Conservation (phyloP, 106 monocot species). For the Chionographis japonica region DNA sequence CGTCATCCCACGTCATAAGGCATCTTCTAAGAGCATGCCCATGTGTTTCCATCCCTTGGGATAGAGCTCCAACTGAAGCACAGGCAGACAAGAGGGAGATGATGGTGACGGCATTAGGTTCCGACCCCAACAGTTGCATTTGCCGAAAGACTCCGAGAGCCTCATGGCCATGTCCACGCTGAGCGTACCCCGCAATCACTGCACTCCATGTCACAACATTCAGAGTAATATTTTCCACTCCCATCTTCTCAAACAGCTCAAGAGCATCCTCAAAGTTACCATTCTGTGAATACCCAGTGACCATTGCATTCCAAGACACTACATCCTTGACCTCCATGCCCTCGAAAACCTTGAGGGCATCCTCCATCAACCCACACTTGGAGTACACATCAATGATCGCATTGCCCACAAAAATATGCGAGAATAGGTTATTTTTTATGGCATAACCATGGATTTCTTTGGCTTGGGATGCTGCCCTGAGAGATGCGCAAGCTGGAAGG, state of each 20-base stretch:
- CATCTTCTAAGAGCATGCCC: conserved; percentile 54
- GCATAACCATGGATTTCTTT: conserved; percentile 67
- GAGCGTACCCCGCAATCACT: conserved; percentile 82
- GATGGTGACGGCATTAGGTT: conserved; percentile 76
- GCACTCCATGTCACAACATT: conserved; percentile 87
- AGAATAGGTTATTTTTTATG: conserved; percentile 30
- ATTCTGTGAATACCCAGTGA: conserved; percentile 75
- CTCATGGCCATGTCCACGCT: conserved; percentile 51
- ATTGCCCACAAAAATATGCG: conserved; percentile 71
- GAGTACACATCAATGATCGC: conserved; percentile 69
- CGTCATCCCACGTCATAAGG: conserved; percentile 29
- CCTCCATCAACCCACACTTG: conserved; percentile 69
- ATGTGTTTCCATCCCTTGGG: conserved; percentile 74
- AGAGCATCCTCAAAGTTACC: conserved; percentile 63
- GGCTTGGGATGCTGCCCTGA: conserved; percentile 27
- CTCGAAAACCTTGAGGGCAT: conserved; percentile 54
- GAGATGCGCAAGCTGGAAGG: conserved; percentile 78
- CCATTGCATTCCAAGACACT: conserved; percentile 83
- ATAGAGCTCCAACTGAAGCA: conserved; percentile 68
- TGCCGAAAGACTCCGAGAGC: conserved; percentile 63
- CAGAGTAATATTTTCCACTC: conserved; percentile 37
- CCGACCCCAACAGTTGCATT: conserved; percentile 48
- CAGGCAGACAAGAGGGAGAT: conserved; percentile 83
- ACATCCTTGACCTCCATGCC: conserved; percentile 57
- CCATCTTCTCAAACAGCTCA: conserved; percentile 52